Base-by-base conservation (phyloP, 202 grass and related monocot species). In the Musa balbisiana region DNA sequence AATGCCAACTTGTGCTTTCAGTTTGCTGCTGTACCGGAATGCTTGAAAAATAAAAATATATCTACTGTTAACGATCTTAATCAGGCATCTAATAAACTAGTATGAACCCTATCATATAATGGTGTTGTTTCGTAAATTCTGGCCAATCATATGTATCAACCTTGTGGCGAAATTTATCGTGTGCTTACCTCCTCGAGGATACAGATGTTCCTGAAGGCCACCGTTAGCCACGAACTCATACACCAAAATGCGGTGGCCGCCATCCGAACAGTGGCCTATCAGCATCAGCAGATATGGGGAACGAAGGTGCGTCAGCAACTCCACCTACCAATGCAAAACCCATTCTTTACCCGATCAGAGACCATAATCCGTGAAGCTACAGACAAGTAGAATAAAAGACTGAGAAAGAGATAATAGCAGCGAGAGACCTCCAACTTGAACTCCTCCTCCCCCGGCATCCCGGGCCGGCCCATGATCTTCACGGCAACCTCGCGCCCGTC, bases 171-270 rank as follows among this genome's bases (percentile, higher is more conserved):
- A 43, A 43, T 43, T 43, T 43, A 6, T 43, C 33, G 0, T 43
- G 33, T 43, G 70, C 53, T 70, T 80, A 92, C 92, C 92, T 84
- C 83, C 78, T 96, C 90, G 33, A 19, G 95, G 91, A 70, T 98
- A 94, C 52, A 94, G 91, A 92, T 98, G 95, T 67, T 98, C 95
- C 79, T 98, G 95, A 66, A 98, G 84, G 74, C 95, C 83, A 11
- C 95, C 91, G 88, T 98, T 94, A 51, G 87, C 87, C 93, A 97
- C 92, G 88, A 97, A 92, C 76, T 97, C 93, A 29, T 97, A 92
- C 27, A 97, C 90, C 55, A 98, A 79, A 64, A 98, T 76, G 17
- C 95, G 77, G 72, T 98, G 90, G 51, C 87, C 83, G 62, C 83
- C 89, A 75, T 94, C 95, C 0, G 95, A 94, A 67, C 91, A 98